phyloP scores from a whole-genome alignment of 768 basidiomycete genomes.

The Tylopilus sp. region DNA sequence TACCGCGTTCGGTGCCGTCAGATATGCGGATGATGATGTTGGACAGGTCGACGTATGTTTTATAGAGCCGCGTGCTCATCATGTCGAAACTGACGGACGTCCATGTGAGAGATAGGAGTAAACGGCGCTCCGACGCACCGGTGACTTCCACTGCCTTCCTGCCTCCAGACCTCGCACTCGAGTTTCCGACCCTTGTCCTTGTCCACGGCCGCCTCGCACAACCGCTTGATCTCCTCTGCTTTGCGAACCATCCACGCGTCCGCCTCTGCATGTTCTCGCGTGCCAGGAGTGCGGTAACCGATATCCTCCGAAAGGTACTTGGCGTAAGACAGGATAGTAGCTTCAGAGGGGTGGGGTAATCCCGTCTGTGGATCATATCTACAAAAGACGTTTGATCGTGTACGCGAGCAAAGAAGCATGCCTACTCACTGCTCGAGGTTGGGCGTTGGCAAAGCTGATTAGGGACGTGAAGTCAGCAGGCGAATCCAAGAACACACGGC shows the following conservation, averaged over 20 bases:
- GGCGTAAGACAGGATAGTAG: constrained; percentile 59
- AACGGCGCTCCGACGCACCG: constrained; percentile 47
- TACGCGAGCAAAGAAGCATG: neutral
- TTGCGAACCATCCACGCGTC: constrained; percentile 79
- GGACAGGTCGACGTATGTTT: constrained; percentile 81
- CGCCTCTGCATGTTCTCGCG: constrained; percentile 79
- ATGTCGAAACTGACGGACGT: constrained; percentile 76
- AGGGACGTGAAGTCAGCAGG: constrained; percentile 1
- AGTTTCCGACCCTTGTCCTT: constrained; percentile 49
- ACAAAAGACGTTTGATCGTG: neutral
- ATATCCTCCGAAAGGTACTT: constrained; percentile 79
- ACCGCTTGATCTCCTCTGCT: constrained; percentile 54
- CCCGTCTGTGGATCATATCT: constrained; percentile 49
- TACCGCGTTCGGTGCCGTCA: constrained; percentile 64
- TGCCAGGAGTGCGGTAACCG: constrained; percentile 90
- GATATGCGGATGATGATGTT: constrained; percentile 90
- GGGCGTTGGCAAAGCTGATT: constrained; percentile 55
- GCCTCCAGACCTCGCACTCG: constrained; percentile 91
- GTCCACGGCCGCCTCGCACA: constrained; percentile 56
- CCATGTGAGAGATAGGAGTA: too few relatives aligned
- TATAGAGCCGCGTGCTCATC: constrained; percentile 80
- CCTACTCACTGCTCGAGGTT: constrained; percentile 48
- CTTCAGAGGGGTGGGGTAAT: constrained; percentile 69
- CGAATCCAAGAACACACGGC: neutral
- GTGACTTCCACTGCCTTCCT: constrained; percentile 85